These are phyloP conservation scores for Kwoniella shivajii DNA, from an alignment of 1,284 basidiomycete species.

Conservation along the genomic window DNA sequence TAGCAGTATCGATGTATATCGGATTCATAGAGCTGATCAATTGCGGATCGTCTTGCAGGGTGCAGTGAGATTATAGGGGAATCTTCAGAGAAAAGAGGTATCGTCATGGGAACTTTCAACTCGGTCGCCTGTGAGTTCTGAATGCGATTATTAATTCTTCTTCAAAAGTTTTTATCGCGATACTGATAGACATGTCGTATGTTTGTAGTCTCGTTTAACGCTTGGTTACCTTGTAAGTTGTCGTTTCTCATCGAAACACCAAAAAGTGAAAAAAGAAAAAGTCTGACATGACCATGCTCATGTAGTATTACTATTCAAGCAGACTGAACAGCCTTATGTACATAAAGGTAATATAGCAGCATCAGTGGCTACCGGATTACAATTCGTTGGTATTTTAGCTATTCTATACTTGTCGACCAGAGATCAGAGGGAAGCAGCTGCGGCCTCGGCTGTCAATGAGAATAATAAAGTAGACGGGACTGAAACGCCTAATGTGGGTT, in stretches of 20 bases:
- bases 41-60: slow-evolving; percentile 1
- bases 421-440: background rate
- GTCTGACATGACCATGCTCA: background rate
- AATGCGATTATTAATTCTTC: background rate
- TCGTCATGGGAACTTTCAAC: slow-evolving; percentile 32
- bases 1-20: background rate
- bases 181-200: background rate
- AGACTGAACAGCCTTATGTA: slow-evolving; percentile 30
- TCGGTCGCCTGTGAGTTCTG: slow-evolving; percentile 21
- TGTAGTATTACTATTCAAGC: slow-evolving; percentile 31
- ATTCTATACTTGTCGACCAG: slow-evolving; percentile 19
- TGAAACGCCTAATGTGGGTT: too few relatives aligned
- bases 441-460: background rate
- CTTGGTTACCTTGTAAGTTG: slow-evolving; percentile 30
- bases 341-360: slow-evolving; percentile 31
- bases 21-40: background rate
- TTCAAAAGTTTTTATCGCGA: background rate
- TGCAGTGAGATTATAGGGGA: slow-evolving; percentile 26
- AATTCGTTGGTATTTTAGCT: slow-evolving; percentile 8
- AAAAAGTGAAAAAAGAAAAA: background rate
- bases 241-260: background rate
- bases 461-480: background rate
- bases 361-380: slow-evolving; percentile 15
- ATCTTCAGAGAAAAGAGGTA: slow-evolving; percentile 26
- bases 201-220: slow-evolving; percentile 25